Conservation (phyloP, 768 basidiomycete species). For the Amanita molliuscula region DNA sequence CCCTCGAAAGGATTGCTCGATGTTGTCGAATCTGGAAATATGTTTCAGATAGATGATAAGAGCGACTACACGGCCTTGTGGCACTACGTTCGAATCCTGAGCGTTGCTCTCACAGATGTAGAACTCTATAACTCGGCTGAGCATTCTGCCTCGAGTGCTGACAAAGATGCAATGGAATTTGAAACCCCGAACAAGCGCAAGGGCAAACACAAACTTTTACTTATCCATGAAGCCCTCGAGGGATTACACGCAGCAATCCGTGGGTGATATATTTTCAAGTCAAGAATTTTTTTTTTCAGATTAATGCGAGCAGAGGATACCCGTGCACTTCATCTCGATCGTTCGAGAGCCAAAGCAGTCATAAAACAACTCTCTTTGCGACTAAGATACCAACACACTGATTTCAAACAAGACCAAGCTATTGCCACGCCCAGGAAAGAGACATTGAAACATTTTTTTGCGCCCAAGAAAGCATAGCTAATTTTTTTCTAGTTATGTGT, state of each 20-base stretch:
- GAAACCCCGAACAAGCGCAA: slow-evolving; percentile 13
- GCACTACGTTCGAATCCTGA: slow-evolving; percentile 46
- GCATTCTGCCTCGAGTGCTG: slow-evolving; percentile 10
- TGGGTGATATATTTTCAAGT: slow-evolving; percentile 21
- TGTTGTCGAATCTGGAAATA: slow-evolving; percentile 30
- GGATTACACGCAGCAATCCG: slow-evolving; percentile 50
- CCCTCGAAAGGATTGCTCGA: slow-evolving; percentile 39
- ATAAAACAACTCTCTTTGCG: slow-evolving; percentile 31
- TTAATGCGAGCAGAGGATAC: slow-evolving; percentile 42
- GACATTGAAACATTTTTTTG: slow-evolving; percentile 5
- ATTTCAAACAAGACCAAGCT: slow-evolving; percentile 5
- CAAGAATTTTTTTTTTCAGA: not conserved
- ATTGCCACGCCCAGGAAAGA: slow-evolving; percentile 10
- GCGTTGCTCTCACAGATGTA: slow-evolving; percentile 47
- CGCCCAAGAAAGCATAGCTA: not conserved
- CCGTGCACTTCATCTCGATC: slow-evolving; percentile 65
- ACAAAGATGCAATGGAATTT: slow-evolving; percentile 6
- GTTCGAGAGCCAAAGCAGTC: slow-evolving; percentile 62
- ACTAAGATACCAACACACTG: slow-evolving; percentile 5
- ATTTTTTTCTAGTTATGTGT: not conserved
- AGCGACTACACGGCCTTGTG: slow-evolving; percentile 55
- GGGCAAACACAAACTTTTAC: slow-evolving; percentile 32
- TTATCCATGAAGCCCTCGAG: slow-evolving; percentile 38
- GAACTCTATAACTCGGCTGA: slow-evolving; percentile 46
- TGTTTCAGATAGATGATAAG: slow-evolving; percentile 44